Base-by-base conservation (phyloP, 495 filamentous ascomycete species). In the Podospora fimiseda region DNA sequence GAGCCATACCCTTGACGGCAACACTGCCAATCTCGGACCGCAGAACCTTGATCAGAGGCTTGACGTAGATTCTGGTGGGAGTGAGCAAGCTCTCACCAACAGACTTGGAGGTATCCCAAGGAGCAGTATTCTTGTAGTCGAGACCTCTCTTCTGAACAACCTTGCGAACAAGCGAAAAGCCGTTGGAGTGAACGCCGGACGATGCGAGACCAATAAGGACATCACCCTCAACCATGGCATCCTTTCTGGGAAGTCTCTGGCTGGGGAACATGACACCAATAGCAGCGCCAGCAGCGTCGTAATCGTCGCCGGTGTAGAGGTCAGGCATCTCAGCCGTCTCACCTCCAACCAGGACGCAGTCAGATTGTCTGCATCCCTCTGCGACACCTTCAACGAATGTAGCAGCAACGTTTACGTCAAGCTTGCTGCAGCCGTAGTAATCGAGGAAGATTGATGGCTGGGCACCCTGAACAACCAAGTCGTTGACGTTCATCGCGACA, bases 271-370 rank as follows among this genome's bases (percentile, higher is more conserved):
- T 86, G 45, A 88, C 88, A 42, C 93, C 93, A 48, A 90, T 84
- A 15, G 90, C 89, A 24, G 84, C 84, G 53, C 94, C 93, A 16
- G 87, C 90, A 13, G 91, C 88, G 60, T 96, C 91, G 68, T 96
- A 97, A 55, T 90, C 85, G 36, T 87, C 83, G 21, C 77, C 80
- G 6, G 82, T 67, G 72, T 95, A 96, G 69, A 96, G 83, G 41
- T 88, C 90, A 5, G 91, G 91, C 93, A 98, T 96, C 71, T 97
- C 93, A 8, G 93, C 93, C 2, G 93, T 97, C 68, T 98, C 93
- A 20, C 93, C 93, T 18, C 93, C 93, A 39, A 96, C 84, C 5
- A 98, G 78, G n/a, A 89, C 89, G 56, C 91, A 95, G 43, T 82
- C 83, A 6, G 90, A 82, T 57, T 89, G 76, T 23, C 76, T 79